These are phyloP conservation scores for Daldinia grandis DNA, from an alignment of 495 filamentous ascomycete genomes.

Conservation along the genomic window DNA sequence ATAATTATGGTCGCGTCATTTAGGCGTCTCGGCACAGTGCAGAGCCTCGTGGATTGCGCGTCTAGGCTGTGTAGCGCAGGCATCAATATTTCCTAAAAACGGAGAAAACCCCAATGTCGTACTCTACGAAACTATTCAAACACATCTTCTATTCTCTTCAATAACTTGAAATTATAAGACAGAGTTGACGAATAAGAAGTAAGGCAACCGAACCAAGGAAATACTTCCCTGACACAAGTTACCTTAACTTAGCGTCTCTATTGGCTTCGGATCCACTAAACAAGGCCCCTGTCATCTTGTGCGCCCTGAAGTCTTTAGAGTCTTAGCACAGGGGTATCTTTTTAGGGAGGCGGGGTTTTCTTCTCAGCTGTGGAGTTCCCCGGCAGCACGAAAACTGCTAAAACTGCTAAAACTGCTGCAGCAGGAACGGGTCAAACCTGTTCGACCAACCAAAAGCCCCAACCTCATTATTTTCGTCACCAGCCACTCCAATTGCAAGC, in stretches of 20 bases:
- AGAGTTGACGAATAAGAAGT: constrained; percentile 12
- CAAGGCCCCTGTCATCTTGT: constrained; percentile 37
- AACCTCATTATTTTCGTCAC: constrained; percentile 45
- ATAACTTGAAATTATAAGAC: constrained; percentile 3
- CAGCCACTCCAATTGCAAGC: constrained; percentile 40
- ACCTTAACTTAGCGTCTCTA: constrained; percentile 6
- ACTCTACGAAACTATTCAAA: not conserved
- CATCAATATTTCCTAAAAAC: constrained; percentile 25
- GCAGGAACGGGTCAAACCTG: constrained; percentile 6
- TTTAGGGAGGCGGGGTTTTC: constrained; percentile 33
- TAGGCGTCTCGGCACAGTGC: constrained; percentile 38
- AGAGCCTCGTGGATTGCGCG: constrained; percentile 39
- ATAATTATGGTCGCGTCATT: constrained; percentile 39
- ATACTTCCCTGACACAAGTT: constrained; percentile 17
- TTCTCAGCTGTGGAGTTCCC: constrained; percentile 23
- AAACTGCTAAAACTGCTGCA: constrained; percentile 3
- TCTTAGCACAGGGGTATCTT: not conserved
- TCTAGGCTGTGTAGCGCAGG: constrained; percentile 31
- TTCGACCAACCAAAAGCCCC: constrained; percentile 37
- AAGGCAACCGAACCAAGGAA: constrained; percentile 10
- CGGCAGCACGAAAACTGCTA: not conserved
- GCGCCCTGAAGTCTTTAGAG: constrained; percentile 8
- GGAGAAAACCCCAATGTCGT: not conserved
- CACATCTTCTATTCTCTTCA: not conserved
- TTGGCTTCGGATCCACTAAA: constrained; percentile 39